These are phyloP conservation scores for Penicillium riverlandense DNA, from an alignment of 495 filamentous ascomycete species.

Conservation along the genomic window DNA sequence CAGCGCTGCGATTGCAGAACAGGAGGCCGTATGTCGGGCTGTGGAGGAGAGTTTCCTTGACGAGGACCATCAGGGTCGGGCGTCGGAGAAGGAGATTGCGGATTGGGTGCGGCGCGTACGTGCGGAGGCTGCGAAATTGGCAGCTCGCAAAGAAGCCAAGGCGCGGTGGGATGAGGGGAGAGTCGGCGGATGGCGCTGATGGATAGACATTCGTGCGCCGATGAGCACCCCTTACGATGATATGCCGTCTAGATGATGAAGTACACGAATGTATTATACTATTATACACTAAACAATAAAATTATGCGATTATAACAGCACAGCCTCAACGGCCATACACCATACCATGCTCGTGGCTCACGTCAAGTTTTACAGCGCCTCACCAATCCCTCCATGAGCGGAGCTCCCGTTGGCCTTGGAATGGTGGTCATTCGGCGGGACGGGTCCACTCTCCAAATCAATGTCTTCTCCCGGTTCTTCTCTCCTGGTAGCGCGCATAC, in stretches of 20 bases:
- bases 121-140: conserved; percentile 66
- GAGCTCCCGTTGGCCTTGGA: neutral
- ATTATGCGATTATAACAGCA: neutral
- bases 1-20: conserved; percentile 66
- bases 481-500: too few relatives aligned
- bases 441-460: conserved; percentile 9
- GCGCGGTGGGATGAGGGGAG: conserved; percentile 92
- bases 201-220: neutral
- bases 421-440: neutral
- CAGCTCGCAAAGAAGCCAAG: conserved; percentile 71
- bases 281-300: conserved; percentile 1
- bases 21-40: conserved; percentile 71
- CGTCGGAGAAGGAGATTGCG: conserved; percentile 67
- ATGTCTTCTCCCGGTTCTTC: neutral
- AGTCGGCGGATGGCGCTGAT: conserved; percentile 85
- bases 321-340: neutral
- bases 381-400: neutral
- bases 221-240: neutral
- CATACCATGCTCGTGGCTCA: neutral
- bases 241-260: neutral
- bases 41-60: conserved; percentile 90
- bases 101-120: conserved; percentile 80
- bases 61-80: conserved; percentile 42
- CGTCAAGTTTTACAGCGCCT: neutral
- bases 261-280: neutral